Conservation (phyloP, 129 eudicot species). For the Pittosporum tobira region DNA sequence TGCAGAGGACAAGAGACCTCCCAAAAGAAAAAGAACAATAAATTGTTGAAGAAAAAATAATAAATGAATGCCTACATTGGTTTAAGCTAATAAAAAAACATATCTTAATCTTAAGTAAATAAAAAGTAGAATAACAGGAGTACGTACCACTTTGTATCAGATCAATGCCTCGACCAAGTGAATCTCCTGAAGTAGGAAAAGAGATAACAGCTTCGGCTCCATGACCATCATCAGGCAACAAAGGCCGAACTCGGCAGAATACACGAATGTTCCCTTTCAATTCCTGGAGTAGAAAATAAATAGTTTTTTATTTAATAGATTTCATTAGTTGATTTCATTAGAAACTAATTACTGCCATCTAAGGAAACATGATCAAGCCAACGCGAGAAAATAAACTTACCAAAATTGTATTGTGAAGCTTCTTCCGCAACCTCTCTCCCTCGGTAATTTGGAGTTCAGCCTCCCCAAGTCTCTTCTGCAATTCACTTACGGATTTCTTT, state of each 20-base stretch:
- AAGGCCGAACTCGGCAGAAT: conserved; percentile 60
- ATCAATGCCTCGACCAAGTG: conserved; percentile 47
- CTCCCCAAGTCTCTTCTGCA: conserved; percentile 38
- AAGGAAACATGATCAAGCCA: not conserved
- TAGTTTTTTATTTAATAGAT: no score
- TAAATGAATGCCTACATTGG: no score
- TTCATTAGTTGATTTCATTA: no score
- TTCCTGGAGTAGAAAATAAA: conserved; percentile 31
- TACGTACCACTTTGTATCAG: conserved; percentile 41
- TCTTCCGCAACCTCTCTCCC: conserved; percentile 53
- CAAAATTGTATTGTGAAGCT: conserved; percentile 64
- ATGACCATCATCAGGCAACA: conserved; percentile 48
- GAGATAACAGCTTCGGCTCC: conserved; percentile 28
- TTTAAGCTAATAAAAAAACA: not conserved
- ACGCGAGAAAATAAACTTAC: conserved; percentile 16
- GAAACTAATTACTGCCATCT: no score
- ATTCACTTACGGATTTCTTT: conserved; percentile 21
- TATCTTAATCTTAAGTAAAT: no score
- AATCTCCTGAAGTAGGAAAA: conserved; percentile 39
- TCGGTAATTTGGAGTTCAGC: conserved; percentile 41
- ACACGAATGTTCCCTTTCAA: conserved; percentile 63
- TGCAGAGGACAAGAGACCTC: no score
- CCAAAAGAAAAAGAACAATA: no score
- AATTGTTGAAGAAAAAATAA: no score
- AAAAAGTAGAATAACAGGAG: not conserved